phyloP scores from a whole-genome alignment of 2,329 filamentous ascomycete genomes.

The Colletotrichum salicis region DNA sequence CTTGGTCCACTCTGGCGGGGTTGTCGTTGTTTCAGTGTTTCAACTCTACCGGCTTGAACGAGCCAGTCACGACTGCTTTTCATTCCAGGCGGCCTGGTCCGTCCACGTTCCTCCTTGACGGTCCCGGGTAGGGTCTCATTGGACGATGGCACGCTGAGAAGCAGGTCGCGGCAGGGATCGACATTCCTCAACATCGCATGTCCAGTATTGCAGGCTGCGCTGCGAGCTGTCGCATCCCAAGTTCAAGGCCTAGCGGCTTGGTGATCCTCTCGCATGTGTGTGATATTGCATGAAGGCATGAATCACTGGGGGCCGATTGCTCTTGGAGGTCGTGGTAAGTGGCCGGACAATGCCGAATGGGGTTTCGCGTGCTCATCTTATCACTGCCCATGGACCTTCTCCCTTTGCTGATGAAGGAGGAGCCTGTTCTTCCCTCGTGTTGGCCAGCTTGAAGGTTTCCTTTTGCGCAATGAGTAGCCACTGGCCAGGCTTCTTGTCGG shows the following conservation, averaged over 20 bases:
- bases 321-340: background rate
- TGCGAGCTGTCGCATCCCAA: background rate
- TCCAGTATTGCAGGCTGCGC: background rate
- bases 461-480: background rate
- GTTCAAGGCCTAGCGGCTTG: background rate
- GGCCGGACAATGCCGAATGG: background rate
- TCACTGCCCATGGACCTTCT: background rate
- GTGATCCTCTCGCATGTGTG: constrained; percentile 3
- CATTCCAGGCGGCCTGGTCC: constrained; percentile 14
- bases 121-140: background rate
- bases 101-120: background rate
- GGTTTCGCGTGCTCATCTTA: background rate
- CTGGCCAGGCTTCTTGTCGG: background rate
- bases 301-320: background rate
- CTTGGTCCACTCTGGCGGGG: constrained; percentile 24
- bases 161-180: background rate
- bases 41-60: constrained; percentile 27
- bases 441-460: background rate
- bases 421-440: background rate
- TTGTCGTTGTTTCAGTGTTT: constrained; percentile 36
- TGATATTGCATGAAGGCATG: background rate
- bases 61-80: constrained; percentile 20
- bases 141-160: background rate
- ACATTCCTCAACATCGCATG: background rate
- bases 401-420: background rate